A percentile compares a stretch with the other conserved stretches of the same genome.
Conservation (phyloP, 495 filamentous ascomycete genomes). For the Xylaria palmicola region DNA sequence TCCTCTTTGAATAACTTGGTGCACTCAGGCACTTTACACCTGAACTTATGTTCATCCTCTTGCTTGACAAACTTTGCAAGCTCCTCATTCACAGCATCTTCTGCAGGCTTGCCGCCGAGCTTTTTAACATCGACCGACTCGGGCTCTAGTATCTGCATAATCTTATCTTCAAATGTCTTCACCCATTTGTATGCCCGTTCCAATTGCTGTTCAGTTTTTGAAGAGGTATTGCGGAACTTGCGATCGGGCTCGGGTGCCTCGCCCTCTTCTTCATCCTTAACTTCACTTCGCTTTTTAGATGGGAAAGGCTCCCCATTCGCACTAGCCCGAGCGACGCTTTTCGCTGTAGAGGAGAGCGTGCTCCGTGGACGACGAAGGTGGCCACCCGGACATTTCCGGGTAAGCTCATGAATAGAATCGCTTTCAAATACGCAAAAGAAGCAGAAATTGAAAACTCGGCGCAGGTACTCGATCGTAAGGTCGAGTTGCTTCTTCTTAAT, state of each 20-base stretch:
- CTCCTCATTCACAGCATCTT: constrained; percentile 85
- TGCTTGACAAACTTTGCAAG: constrained; percentile 86
- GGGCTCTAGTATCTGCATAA: constrained; percentile 86
- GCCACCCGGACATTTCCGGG: constrained; percentile 91
- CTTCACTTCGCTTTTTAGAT: constrained; percentile 67
- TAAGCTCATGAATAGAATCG: constrained; percentile 93
- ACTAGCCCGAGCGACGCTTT: constrained; percentile 80
- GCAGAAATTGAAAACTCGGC: constrained; percentile 96
- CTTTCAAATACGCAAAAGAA: constrained; percentile 99
- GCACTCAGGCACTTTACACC: constrained; percentile 94
- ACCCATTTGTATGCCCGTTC: constrained; percentile 98
- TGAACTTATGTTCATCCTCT: constrained; percentile 93
- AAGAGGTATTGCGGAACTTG: constrained; percentile 60
- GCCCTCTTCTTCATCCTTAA: constrained; percentile 64
- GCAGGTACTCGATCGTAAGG: constrained; percentile 92
- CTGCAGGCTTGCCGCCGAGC: constrained; percentile 82
- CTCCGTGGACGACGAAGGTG: constrained; percentile 88
- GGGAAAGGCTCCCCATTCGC: constrained; percentile 79
- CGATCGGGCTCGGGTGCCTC: constrained; percentile 60
- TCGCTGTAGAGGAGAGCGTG: constrained; percentile 76
- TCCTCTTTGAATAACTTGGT: constrained; percentile 97
- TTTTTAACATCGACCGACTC: constrained; percentile 81
- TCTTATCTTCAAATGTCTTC: constrained; percentile 97
- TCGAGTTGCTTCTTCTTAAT: constrained; percentile 96
- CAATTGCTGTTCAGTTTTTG: constrained; percentile 85